Conservation (phyloP, 2,329 filamentous ascomycete species). For the Colletotrichum aenigma region DNA sequence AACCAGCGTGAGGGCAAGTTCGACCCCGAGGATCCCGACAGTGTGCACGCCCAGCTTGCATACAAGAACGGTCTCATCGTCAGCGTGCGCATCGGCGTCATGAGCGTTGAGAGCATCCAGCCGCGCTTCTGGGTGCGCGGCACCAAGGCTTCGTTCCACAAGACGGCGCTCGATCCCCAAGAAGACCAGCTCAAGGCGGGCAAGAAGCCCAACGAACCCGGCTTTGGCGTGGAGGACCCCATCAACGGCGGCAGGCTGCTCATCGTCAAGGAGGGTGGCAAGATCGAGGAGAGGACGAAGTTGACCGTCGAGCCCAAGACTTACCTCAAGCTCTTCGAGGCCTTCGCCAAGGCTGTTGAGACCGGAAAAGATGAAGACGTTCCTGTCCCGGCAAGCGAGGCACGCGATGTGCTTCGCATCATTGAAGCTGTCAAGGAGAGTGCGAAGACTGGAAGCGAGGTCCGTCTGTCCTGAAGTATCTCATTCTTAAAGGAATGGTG, state of each 20-base stretch:
- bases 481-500: not conserved
- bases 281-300: constrained; percentile 51
- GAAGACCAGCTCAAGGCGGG: constrained; percentile 75
- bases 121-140: constrained; percentile 80
- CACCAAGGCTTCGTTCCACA: constrained; percentile 76
- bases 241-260: constrained; percentile 62
- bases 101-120: constrained; percentile 73
- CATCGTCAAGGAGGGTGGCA: constrained; percentile 55
- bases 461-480: constrained; percentile 33
- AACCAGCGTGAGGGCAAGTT: constrained; percentile 61
- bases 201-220: constrained; percentile 61
- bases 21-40: constrained; percentile 58
- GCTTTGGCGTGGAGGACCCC: constrained; percentile 69
- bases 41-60: constrained; percentile 66
- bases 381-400: constrained; percentile 57
- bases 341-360: constrained; percentile 51
- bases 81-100: constrained; percentile 70
- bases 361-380: constrained; percentile 54
- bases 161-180: constrained; percentile 73
- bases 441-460: constrained; percentile 49
- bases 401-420: constrained; percentile 56
- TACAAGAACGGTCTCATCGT: constrained; percentile 69
- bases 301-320: constrained; percentile 69
- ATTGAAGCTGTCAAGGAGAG: constrained; percentile 58
- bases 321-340: constrained; percentile 70